A percentile compares a stretch with the other conserved stretches of the same genome.
Conservation (phyloP, 2,329 filamentous ascomycete genomes). For the Sporothrix sp. region DNA sequence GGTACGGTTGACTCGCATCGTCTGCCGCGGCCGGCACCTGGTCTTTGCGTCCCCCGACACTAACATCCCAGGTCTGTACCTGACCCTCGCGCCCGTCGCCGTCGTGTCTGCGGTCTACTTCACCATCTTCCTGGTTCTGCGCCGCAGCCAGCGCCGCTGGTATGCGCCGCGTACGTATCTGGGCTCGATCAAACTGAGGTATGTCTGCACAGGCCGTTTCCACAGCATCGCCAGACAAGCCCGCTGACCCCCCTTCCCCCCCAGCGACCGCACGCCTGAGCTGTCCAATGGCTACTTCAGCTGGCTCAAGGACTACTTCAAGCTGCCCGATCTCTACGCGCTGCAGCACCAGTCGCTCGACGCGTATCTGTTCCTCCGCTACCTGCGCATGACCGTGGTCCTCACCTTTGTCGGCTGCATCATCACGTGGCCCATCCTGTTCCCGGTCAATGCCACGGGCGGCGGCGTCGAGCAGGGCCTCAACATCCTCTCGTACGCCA, state of each 20-base stretch:
- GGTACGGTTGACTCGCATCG: slow-evolving; percentile 9
- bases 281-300: slow-evolving; percentile 53
- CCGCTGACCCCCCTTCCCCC: background rate
- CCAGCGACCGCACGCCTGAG: slow-evolving; percentile 46
- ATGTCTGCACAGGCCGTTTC: slow-evolving; percentile 6
- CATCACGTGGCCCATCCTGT: slow-evolving; percentile 81
- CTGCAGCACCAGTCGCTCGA: slow-evolving; percentile 89
- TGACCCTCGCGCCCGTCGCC: slow-evolving; percentile 33
- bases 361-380: slow-evolving; percentile 82
- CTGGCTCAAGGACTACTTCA: slow-evolving; percentile 60
- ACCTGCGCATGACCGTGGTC: slow-evolving; percentile 64
- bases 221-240: too few relatives aligned
- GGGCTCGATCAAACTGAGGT: slow-evolving; percentile 36
- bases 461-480: slow-evolving; percentile 55
- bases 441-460: slow-evolving; percentile 79
- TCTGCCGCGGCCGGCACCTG: too few relatives aligned
- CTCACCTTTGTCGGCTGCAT: slow-evolving; percentile 75
- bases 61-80: slow-evolving; percentile 34
- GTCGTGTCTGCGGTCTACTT: slow-evolving; percentile 32
- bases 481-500: slow-evolving; percentile 69
- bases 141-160: slow-evolving; percentile 35
- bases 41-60: too few relatives aligned
- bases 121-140: slow-evolving; percentile 35
- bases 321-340: slow-evolving; percentile 63
- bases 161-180: slow-evolving; percentile 43